phyloP scores from a whole-genome alignment of 805 yeast species.

The Yarrowia sp. region DNA sequence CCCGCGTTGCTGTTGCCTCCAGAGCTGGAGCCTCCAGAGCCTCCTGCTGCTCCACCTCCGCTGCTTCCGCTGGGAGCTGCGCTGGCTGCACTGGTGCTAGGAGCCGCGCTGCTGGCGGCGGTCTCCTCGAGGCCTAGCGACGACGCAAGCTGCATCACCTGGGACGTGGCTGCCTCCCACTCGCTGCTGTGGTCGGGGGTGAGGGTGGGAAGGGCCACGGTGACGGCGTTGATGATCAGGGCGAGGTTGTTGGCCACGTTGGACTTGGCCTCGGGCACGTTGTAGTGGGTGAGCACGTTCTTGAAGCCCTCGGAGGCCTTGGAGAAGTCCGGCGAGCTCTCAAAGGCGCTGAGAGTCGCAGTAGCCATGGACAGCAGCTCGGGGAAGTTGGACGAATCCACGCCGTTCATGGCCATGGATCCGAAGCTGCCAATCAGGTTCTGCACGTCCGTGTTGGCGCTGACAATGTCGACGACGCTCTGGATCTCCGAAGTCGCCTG shows the following conservation, averaged over 20 bases:
- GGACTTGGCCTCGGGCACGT: conserved; percentile 13
- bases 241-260: conserved; percentile 17
- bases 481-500: conserved; percentile 27
- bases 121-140: background rate
- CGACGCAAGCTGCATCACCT: conserved; percentile 12
- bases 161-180: conserved; percentile 10
- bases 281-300: conserved; percentile 13
- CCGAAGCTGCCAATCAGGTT: conserved; percentile 7
- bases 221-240: conserved; percentile 6
- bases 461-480: conserved; percentile 21
- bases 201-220: conserved; percentile 13
- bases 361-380: conserved; percentile 12
- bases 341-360: conserved; percentile 17
- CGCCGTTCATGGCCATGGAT: conserved; percentile 8
- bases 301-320: conserved; percentile 20
- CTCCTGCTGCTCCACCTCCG: background rate
- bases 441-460: conserved; percentile 19
- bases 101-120: background rate
- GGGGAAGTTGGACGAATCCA: conserved; percentile 23
- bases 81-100: background rate
- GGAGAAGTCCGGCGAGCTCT: conserved; percentile 23
- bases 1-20: background rate
- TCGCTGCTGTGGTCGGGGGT: conserved; percentile 8
- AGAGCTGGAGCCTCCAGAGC: background rate
- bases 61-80: background rate